Base-by-base conservation (phyloP, 2,329 filamentous ascomycete species). In the Colletotrichum spaethianum region DNA sequence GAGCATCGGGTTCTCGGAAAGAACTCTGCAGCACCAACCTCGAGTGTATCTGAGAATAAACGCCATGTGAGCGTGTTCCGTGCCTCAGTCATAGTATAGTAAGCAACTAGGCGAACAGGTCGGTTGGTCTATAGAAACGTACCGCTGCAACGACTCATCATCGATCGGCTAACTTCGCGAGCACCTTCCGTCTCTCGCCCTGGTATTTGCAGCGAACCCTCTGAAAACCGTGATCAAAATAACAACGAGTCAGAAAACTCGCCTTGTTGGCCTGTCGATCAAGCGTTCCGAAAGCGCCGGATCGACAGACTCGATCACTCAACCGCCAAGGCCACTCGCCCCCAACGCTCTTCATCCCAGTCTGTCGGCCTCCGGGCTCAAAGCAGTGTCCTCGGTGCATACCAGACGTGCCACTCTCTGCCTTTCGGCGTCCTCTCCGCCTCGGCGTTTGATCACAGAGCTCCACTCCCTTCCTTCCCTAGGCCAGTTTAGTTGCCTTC, bases 271-370 rank as follows among this genome's bases (percentile, higher is more conserved):
- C 9, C 55, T 36, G 46, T 61, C 36, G 33, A 44, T 53, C 26
- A 53, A 67, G 38, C 64, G 50, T 36, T 28, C 46, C 36, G 23
- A 53, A 52, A 67, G 26, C 26, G 40, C 53, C 53, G 16, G 53
- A 18, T 38, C 20, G 12, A 36, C 53, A 36, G 18, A 18, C 33
- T 26, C 33, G n/a, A 4, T 23, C 33, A 8, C 20, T 23, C 50
- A 31, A 31, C 6, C 50, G 8, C 12, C 7, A 16, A 38, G 23
- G 2, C 20, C 16, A 31, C 26, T 31, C 26, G 26, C 14, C 48
- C n/a, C 48, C n/a, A 38, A 38, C 9, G 12, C 12, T 36, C 2
- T 23, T 2, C 20, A 16, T 26, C 23, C 44, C 44, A 18, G 46
- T 23, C 18, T 38, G 42, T 26, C 20, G 23, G n/a, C 7, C 9